These are phyloP conservation scores for Paecilomyces sp. DNA, from an alignment of 2,329 filamentous ascomycete species.

Conservation along the genomic window DNA sequence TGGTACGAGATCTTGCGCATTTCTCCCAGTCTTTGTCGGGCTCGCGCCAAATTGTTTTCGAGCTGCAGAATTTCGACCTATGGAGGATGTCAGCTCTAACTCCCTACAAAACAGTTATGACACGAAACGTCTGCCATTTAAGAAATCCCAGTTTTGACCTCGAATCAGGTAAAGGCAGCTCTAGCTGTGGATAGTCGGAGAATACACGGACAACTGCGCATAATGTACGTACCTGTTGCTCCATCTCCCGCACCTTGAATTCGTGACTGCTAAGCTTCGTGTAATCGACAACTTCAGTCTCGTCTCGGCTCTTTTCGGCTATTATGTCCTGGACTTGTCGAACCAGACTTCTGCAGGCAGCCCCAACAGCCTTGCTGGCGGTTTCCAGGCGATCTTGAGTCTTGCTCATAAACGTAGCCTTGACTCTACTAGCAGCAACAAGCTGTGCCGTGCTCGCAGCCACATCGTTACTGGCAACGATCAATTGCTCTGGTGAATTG, in stretches of 20 bases:
- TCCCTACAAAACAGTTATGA: not conserved
- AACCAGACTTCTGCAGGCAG: conserved; percentile 79
- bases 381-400: conserved; percentile 86
- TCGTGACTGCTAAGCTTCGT: conserved; percentile 81
- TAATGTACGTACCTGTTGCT: conserved; percentile 74
- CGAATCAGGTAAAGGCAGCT: not conserved
- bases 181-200: not conserved
- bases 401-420: conserved; percentile 97
- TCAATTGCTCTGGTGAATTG: conserved; percentile 92
- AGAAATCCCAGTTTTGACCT: not conserved
- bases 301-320: conserved; percentile 72
- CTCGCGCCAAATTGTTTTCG: conserved; percentile 75
- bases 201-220: not conserved
- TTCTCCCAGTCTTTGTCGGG: conserved; percentile 79
- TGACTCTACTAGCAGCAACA: conserved; percentile 89
- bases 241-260: conserved; percentile 98
- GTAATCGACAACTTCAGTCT: conserved; percentile 78
- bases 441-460: conserved; percentile 94
- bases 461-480: conserved; percentile 95
- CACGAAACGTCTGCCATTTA: not conserved
- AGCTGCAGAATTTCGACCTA: conserved; percentile 96
- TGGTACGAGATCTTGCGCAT: conserved; percentile 97
- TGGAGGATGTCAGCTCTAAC: conserved; percentile 9
- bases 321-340: conserved; percentile 94
- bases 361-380: conserved; percentile 86